Percentiles rank a stretch among this genome's conserved stretches.
Conservation (phyloP, 2,329 filamentous ascomycete genomes). For the Epichloe sibirici region DNA sequence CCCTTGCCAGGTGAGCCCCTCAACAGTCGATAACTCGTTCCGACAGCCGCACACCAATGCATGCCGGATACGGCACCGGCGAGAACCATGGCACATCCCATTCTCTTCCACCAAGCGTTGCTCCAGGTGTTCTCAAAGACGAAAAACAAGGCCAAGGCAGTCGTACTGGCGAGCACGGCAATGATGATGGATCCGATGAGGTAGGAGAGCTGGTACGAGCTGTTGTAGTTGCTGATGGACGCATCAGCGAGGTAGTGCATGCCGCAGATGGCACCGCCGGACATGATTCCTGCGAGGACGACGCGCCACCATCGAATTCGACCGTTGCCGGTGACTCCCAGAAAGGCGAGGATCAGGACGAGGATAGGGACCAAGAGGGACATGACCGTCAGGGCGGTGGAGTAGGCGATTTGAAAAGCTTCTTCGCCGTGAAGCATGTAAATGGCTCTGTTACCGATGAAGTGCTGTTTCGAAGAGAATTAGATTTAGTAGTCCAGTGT, state of each 20-base stretch:
- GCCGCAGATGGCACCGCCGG: conserved; percentile 64
- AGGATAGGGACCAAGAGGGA: conserved; percentile 69
- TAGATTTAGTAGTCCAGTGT: not conserved
- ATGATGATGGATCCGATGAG: conserved; percentile 59
- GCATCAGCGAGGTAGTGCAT: conserved; percentile 81
- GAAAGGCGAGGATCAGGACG: conserved; percentile 63
- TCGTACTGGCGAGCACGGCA: conserved; percentile 55
- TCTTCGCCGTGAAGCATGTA: conserved; percentile 49
- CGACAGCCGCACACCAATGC: conserved; percentile 69
- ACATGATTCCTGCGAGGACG: conserved; percentile 49
- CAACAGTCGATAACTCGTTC: conserved; percentile 52
- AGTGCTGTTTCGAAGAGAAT: conserved; percentile 1
- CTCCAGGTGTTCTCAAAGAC: conserved; percentile 64
- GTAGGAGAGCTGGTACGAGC: conserved; percentile 44
- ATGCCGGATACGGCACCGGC: conserved; percentile 70
- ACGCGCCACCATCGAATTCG: conserved; percentile 45
- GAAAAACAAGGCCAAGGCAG: conserved; percentile 65
- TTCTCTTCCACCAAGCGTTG: conserved; percentile 62
- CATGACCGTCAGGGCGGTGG: conserved; percentile 53
- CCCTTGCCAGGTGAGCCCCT: conserved; percentile 18
- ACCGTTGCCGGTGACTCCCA: conserved; percentile 49
- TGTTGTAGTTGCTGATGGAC: conserved; percentile 63
- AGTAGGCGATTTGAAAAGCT: conserved; percentile 61
- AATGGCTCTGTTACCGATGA: conserved; percentile 70
- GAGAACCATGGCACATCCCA: conserved; percentile 52